A percentile compares a stretch with the other conserved stretches of the same genome.
Conservation (phyloP, 202 grass and related monocot species). For the Panicum hallii region DNA sequence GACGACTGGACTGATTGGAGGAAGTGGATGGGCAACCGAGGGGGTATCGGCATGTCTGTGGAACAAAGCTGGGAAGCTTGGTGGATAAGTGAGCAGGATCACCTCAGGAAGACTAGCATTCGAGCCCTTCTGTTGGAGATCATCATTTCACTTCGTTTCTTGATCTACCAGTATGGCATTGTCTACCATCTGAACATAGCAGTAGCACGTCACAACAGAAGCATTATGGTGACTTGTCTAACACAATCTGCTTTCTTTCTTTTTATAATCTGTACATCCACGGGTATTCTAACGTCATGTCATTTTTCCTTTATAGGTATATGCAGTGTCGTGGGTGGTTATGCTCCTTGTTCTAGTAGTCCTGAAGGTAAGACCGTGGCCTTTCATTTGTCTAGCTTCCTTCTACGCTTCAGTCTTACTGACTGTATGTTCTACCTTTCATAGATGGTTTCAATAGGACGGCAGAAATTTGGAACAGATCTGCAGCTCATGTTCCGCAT, state of each 20-base stretch:
- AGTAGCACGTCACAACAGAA: conserved; percentile 67
- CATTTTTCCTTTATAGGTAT: conserved; percentile 68
- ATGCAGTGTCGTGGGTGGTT: conserved; percentile 92
- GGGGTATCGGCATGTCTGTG: conserved; percentile 80
- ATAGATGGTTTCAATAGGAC: conserved; percentile 94
- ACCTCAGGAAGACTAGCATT: conserved; percentile 79
- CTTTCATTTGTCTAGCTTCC: conserved; percentile 19
- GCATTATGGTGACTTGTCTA: conserved; percentile 73
- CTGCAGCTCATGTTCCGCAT: conserved; percentile 96
- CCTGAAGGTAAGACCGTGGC: conserved; percentile 70
- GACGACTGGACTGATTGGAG: conserved; percentile 97
- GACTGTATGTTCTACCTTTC: conserved; percentile 31
- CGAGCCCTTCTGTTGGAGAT: conserved; percentile 88
- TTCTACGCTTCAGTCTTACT: conserved; percentile 4
- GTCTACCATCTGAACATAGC: conserved; percentile 94
- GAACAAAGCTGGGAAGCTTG: conserved; percentile 98
- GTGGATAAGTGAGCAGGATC: conserved; percentile 86
- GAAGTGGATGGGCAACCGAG: conserved; percentile 94
- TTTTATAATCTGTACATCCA: conserved; percentile 25
- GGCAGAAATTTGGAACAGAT: conserved; percentile 80
- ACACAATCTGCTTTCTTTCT: conserved; percentile 6
- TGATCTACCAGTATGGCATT: conserved; percentile 99
- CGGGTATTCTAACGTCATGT: conserved; percentile 27
- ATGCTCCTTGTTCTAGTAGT: conserved; percentile 86
- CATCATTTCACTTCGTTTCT: conserved; percentile 83